phyloP scores from a whole-genome alignment of 768 basidiomycete genomes.

The Flagelloscypha sp. region DNA sequence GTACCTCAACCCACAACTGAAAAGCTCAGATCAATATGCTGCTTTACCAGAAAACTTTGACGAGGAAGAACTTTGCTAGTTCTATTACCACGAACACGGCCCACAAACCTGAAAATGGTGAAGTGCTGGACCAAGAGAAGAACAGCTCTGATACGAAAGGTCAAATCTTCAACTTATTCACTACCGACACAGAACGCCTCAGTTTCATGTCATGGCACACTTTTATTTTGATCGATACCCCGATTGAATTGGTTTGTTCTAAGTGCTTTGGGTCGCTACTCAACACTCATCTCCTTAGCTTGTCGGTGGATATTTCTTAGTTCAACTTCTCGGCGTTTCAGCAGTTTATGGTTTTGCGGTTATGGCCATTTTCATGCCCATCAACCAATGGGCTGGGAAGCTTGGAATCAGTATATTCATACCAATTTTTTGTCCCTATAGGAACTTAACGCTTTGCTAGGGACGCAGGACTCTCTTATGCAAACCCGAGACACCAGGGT shows the following conservation, averaged over 20 bases:
- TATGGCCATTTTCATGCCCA: slow-evolving; percentile 37
- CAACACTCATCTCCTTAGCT: no score
- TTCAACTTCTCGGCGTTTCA: slow-evolving; percentile 42
- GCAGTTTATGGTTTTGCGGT: slow-evolving; percentile 48
- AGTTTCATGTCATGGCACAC: slow-evolving; percentile 46
- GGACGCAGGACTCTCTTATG: slow-evolving; percentile 62
- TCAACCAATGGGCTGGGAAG: slow-evolving; percentile 59
- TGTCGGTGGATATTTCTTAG: slow-evolving; percentile 50
- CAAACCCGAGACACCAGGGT: slow-evolving; percentile 62
- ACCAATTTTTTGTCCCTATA: no score
- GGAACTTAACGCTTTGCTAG: no score
- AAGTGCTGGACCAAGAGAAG: no score
- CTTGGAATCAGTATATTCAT: no score
- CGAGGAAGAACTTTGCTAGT: slow-evolving; percentile 57
- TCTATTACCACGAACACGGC: slow-evolving; percentile 18
- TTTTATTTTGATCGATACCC: slow-evolving; percentile 47
- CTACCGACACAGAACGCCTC: no score
- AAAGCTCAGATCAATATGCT: slow-evolving; percentile 53
- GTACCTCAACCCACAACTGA: slow-evolving; percentile 44
- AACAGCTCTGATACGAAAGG: slow-evolving; percentile 16
- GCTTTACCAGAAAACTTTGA: slow-evolving; percentile 58
- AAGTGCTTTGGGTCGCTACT: no score
- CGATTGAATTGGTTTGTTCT: slow-evolving; percentile 47
- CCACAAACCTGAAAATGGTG: no score
- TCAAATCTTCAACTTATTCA: slow-evolving; percentile 29